Base-by-base conservation (phyloP, 495 filamentous ascomycete genomes). In the Rhizodiscina lignyota region DNA sequence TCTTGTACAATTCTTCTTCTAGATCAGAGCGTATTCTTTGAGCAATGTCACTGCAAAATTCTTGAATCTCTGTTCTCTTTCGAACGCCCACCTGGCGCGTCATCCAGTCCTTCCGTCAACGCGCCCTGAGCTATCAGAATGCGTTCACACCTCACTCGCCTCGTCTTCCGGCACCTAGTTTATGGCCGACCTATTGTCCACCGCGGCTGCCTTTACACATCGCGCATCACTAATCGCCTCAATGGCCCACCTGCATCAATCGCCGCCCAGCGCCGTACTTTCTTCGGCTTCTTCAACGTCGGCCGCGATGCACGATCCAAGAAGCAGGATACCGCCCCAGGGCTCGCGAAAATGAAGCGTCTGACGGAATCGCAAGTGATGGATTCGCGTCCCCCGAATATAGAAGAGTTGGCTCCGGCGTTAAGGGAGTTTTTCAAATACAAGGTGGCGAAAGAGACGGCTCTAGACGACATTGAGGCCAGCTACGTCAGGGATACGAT, bases 111-210 rank as follows among this genome's bases (percentile, higher is more conserved):
- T n/a, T n/a, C n/a, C n/a, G n/a, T n/a, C n/a, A n/a, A n/a, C n/a
- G n/a, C 42, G 40, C 40, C 18, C 19, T 18, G 32, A 13, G 10
- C 37, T 38, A 11, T 27, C 35, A 35, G 34, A 19, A 91, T 91
- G 84, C 79, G 77, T 50, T 85, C 83, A 55, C 78, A 83, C 50
- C 68, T 92, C 44, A 75, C 81, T 33, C 70, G 77, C 55, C 58
- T 67, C 52, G 74, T 83, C 43, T 80, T 85, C 51, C 68, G 69
- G 37, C 68, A 70, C 44, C 64, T 87, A 36, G 62, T 81, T 40
- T 63, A 72, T 47, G 73, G 72, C 55, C 64, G 76, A 49, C 68
- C 72, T 37, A 54, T 75, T 18, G 30, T 55, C 10, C 41, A 46
- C 28, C 45, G 46, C 47, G 56, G 50, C 28, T 67, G n/a, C n/a